Percentiles rank a stretch among this genome's conserved stretches.
Evolutionary conservation across 805 yeast species (phyloP).

Genomic region (Starmerella stellata): DNA sequence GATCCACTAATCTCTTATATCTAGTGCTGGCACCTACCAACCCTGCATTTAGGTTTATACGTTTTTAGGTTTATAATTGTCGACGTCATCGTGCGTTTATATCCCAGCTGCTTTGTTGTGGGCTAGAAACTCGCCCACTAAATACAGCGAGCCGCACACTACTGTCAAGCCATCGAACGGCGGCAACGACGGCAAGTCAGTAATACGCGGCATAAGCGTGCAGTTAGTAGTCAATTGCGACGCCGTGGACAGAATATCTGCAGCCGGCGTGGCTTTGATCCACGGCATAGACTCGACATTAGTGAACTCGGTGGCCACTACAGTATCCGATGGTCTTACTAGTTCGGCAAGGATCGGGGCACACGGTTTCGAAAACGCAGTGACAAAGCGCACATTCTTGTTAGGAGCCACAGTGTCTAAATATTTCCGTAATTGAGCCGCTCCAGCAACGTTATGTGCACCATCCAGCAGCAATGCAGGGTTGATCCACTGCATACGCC

Average conservation of each 20-base stretch:
- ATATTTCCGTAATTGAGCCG: slow-evolving; percentile 46
- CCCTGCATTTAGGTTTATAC: too few relatives aligned
- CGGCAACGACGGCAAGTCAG: slow-evolving; percentile 13
- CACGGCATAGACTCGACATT: slow-evolving; percentile 86
- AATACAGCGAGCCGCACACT: slow-evolving; percentile 54
- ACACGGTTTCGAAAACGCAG: slow-evolving; percentile 61
- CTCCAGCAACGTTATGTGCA: slow-evolving; percentile 81
- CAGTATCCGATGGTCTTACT: slow-evolving; percentile 33
- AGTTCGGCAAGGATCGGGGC: slow-evolving; percentile 34
- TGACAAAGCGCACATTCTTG: slow-evolving; percentile 35
- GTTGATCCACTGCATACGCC: slow-evolving; percentile 46
- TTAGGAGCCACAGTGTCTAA: slow-evolving; percentile 23
- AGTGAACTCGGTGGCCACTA: slow-evolving; percentile 47
- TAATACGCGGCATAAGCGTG: slow-evolving; percentile 17
- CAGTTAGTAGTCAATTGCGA: slow-evolving; percentile 13
- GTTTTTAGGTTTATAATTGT: too few relatives aligned
- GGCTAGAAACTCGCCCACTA: slow-evolving; percentile 33
- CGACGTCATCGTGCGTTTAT: too few relatives aligned
- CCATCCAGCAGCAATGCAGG: slow-evolving; percentile 53
- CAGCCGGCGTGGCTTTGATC: slow-evolving; percentile 37
- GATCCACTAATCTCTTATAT: too few relatives aligned
- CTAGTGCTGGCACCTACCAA: too few relatives aligned
- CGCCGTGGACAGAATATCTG: slow-evolving; percentile 20
- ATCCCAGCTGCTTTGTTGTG: background rate
- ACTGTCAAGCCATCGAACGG: slow-evolving; percentile 25